phyloP scores from a whole-genome alignment of 2,329 filamentous ascomycete species.

The Diaporthe ampelina region DNA sequence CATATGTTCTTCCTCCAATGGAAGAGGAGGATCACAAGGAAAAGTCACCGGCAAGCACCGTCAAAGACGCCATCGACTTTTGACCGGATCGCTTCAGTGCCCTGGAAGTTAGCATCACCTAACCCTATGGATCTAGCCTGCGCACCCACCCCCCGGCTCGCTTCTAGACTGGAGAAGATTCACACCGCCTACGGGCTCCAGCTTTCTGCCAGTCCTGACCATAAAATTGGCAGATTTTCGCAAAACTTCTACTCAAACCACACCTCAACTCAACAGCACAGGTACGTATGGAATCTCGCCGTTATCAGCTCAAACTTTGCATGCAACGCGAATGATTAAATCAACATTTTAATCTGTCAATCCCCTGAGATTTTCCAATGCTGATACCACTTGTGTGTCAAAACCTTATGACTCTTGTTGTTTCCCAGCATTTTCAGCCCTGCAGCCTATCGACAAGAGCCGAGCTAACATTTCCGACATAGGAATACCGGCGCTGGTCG shows the following conservation, averaged over 20 bases:
- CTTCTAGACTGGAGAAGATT: not conserved
- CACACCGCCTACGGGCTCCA: slow-evolving; percentile 29
- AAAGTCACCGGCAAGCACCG: slow-evolving; percentile 62
- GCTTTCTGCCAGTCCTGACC: slow-evolving; percentile 32
- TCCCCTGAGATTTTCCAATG: slow-evolving; percentile 66
- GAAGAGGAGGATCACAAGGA: slow-evolving; percentile 74
- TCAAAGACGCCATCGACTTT: slow-evolving; percentile 82
- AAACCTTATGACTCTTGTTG: slow-evolving; percentile 52
- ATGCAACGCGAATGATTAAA: slow-evolving; percentile 60
- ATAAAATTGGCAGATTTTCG: slow-evolving; percentile 35
- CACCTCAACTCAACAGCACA: slow-evolving; percentile 42
- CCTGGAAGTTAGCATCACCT: not conserved
- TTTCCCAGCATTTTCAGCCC: slow-evolving; percentile 8
- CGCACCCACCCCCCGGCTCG: not conserved
- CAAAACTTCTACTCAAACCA: slow-evolving; percentile 37
- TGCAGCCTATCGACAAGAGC: slow-evolving; percentile 38
- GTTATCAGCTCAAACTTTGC: not conserved
- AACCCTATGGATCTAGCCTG: slow-evolving; percentile 14
- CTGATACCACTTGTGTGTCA: slow-evolving; percentile 48
- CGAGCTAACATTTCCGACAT: slow-evolving; percentile 37
- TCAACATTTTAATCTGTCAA: slow-evolving; percentile 68
- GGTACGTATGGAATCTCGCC: slow-evolving; percentile 42
- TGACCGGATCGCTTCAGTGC: slow-evolving; percentile 53
- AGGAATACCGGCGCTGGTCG: slow-evolving; percentile 30
- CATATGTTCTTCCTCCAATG: slow-evolving; percentile 89